Evolutionary conservation across 192 early-diverging fungal genomes (phyloP).

Genomic region (Diversispora epigaea): DNA sequence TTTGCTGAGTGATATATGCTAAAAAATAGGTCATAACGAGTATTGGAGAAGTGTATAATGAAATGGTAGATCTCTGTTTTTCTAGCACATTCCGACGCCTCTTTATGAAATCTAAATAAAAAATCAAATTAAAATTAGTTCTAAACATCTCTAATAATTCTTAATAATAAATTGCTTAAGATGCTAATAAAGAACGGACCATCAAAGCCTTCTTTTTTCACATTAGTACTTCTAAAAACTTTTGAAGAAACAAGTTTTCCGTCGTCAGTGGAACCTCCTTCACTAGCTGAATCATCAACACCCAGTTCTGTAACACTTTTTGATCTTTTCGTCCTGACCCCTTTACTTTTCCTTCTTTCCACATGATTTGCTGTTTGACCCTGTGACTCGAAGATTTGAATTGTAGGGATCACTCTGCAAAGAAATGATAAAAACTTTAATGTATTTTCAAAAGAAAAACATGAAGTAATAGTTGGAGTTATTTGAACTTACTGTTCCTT

Average conservation of each 20-base stretch:
- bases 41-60: constrained; percentile 50
- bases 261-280: constrained; percentile 26
- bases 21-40: constrained; percentile 49
- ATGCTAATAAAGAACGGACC: constrained; percentile 16
- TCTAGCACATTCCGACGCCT: constrained; percentile 40
- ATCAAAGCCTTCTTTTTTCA: constrained; percentile 32
- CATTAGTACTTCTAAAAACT: constrained; percentile 25
- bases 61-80: constrained; percentile 44
- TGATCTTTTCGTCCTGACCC: constrained; percentile 14
- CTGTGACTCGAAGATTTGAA: constrained; percentile 17
- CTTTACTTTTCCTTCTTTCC: background rate
- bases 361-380: background rate
- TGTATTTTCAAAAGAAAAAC: no score
- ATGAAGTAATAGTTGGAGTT: no score
- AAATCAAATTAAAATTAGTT: background rate
- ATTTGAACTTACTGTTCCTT: no score
- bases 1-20: constrained; percentile 44
- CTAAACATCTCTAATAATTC: background rate
- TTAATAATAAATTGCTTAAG: background rate
- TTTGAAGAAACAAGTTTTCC: constrained; percentile 18
- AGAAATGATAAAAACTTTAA: no score
- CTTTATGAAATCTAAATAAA: constrained; percentile 45
- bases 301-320: constrained; percentile 7
- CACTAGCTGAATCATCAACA: constrained; percentile 27
- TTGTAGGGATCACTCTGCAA: background rate